Percentiles rank a stretch among this genome's conserved stretches.
Conservation (phyloP, 805 yeast genomes). For the Ogataea methylovora region DNA sequence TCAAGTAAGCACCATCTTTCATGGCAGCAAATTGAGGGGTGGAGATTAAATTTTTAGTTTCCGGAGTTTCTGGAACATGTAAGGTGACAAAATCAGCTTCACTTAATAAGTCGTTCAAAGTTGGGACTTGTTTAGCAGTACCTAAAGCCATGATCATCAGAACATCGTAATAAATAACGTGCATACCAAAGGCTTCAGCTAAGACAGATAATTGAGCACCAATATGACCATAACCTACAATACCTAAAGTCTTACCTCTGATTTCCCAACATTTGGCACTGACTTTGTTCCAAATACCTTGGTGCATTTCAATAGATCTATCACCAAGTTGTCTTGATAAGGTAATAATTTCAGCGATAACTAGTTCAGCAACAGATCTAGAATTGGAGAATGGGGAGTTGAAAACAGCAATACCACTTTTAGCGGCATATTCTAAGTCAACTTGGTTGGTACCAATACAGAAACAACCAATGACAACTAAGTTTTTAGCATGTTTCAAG, state of each 20-base stretch:
- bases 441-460: conserved; percentile 99
- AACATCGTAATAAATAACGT: conserved; percentile 88
- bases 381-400: conserved; percentile 96
- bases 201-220: conserved; percentile 94
- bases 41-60: conserved; percentile 84
- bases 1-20: conserved; percentile 92
- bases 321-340: conserved; percentile 96
- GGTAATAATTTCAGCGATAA: conserved; percentile 88
- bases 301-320: conserved; percentile 90
- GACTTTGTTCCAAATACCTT: conserved; percentile 98
- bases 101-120: conserved; percentile 74
- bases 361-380: conserved; percentile 96
- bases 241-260: conserved; percentile 96
- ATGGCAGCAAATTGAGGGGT: conserved; percentile 89
- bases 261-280: conserved; percentile 96
- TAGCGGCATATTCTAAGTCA: conserved; percentile 85
- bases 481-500: conserved; percentile 78
- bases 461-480: conserved; percentile 92
- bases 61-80: conserved; percentile 93
- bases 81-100: conserved; percentile 83
- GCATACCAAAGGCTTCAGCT: conserved; percentile 98
- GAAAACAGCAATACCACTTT: conserved; percentile 91
- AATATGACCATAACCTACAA: conserved; percentile 96
- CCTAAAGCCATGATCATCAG: conserved; percentile 93
- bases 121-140: conserved; percentile 86